A percentile compares a stretch with the other conserved stretches of the same genome.
These are phyloP conservation scores for Knoxdaviesia capensis DNA, from an alignment of 2,329 filamentous ascomycete genomes.

Conservation along the genomic window DNA sequence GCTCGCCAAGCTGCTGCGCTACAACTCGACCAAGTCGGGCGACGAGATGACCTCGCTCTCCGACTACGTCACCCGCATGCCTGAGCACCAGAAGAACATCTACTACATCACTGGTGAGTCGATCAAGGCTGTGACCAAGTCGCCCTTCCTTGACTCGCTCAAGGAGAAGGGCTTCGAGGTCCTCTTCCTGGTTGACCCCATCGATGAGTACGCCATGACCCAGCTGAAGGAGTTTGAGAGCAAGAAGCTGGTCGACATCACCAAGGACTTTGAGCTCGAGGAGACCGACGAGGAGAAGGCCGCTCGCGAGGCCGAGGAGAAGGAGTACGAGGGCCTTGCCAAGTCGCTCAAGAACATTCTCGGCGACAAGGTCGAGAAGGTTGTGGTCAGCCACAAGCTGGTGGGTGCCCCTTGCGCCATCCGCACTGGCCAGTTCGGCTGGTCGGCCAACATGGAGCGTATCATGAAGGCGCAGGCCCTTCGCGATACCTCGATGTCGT, in stretches of 20 bases:
- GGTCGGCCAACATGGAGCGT: conserved; percentile 99
- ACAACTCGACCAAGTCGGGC: conserved; percentile 96
- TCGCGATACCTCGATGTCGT: conserved; percentile 98
- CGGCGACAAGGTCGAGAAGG: conserved; percentile 99
- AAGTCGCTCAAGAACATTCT: conserved; percentile 99
- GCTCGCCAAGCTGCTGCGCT: conserved; percentile 96
- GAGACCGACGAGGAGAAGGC: conserved; percentile 99
- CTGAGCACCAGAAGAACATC: conserved; percentile 99
- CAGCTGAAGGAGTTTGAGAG: conserved; percentile 99
- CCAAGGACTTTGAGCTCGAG: conserved; percentile 99
- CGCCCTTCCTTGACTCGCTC: conserved; percentile 94
- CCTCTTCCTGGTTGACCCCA: conserved; percentile 96
- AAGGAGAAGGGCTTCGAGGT: conserved; percentile 99
- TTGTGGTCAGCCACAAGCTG: conserved; percentile 96
- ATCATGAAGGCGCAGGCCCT: conserved; percentile 99
- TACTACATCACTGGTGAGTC: conserved; percentile 99
- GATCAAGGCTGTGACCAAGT: conserved; percentile 93
- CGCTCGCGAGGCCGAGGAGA: conserved; percentile 85
- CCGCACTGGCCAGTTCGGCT: conserved; percentile 98
- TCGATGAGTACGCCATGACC: conserved; percentile 98
- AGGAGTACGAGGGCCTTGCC: conserved; percentile 86
- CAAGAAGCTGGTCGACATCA: conserved; percentile 99
- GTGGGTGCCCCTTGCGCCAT: conserved; percentile 89
- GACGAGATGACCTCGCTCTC: conserved; percentile 86
- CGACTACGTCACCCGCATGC: conserved; percentile 98